Percentiles rank a stretch among this genome's conserved stretches.
Evolutionary conservation across 208 protist genomes (phyloP).

Genomic region (Leishmania tropica): DNA sequence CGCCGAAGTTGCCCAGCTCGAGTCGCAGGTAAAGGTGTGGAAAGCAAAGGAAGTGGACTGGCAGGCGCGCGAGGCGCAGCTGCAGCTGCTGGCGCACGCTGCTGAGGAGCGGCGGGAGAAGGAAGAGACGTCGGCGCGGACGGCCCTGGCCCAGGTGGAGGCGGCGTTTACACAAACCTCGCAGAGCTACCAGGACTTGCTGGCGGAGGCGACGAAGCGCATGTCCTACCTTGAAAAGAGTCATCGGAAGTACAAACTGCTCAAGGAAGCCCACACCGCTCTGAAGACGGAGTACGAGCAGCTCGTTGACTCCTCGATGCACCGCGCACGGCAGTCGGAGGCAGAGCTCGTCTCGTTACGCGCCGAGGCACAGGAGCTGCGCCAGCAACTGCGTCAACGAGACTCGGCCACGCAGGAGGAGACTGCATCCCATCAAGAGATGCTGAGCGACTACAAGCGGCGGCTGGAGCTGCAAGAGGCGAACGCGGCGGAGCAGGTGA

Average conservation of each 20-base stretch:
- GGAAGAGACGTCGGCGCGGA: slow-evolving; percentile 52
- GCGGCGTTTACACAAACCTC: slow-evolving; percentile 67
- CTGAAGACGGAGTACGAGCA: slow-evolving; percentile 39
- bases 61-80: slow-evolving; percentile 28
- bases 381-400: slow-evolving; percentile 41
- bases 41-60: slow-evolving; percentile 30
- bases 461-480: slow-evolving; percentile 44
- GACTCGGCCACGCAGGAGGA: slow-evolving; percentile 46
- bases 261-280: slow-evolving; percentile 52
- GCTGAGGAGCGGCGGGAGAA: slow-evolving; percentile 37
- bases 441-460: slow-evolving; percentile 43
- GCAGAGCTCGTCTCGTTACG: slow-evolving; percentile 25
- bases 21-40: slow-evolving; percentile 26
- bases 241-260: slow-evolving; percentile 70
- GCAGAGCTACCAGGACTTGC: slow-evolving; percentile 66
- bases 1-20: slow-evolving; percentile 19
- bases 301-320: slow-evolving; percentile 11
- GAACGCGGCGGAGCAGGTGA: slow-evolving; percentile 26
- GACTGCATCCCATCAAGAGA: slow-evolving; percentile 34
- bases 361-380: slow-evolving; percentile 33
- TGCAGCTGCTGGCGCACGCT: slow-evolving; percentile 27
- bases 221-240: slow-evolving; percentile 63
- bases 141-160: slow-evolving; percentile 59
- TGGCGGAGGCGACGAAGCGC: slow-evolving; percentile 64
- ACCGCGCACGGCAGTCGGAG: slow-evolving; percentile 29